Percentiles rank a stretch among this genome's conserved stretches.
phyloP scores from a whole-genome alignment of 176 grass and related monocot genomes.

The Calamus simplicifolius region DNA sequence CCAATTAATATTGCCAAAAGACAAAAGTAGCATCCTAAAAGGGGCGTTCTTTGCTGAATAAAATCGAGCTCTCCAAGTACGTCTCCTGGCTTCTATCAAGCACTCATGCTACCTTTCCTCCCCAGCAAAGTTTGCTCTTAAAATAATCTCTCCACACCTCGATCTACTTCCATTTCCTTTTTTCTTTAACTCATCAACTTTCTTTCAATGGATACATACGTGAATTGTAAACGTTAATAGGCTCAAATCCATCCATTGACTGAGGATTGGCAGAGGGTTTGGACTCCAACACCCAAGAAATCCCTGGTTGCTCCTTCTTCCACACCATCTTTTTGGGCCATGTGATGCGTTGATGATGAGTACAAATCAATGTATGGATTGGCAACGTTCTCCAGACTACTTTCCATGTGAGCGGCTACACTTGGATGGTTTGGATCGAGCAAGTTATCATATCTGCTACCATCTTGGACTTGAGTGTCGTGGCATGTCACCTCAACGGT shows the following conservation, averaged over 20 bases:
- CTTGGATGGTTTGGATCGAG: not conserved
- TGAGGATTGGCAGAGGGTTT: not conserved
- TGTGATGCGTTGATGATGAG: no score
- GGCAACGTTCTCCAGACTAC: no score
- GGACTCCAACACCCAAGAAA: conserved; percentile 9
- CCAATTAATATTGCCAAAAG: not conserved
- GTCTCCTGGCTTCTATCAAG: no score
- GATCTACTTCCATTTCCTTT: no score
- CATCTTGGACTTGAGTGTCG: not conserved
- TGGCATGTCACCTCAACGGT: not conserved
- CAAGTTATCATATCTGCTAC: not conserved
- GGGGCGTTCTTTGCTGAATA: not conserved
- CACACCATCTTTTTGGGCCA: not conserved
- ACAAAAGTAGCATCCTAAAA: not conserved
- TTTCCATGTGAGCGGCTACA: no score
- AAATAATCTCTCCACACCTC: no score
- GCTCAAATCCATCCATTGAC: conserved; percentile 4
- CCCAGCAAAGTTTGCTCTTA: no score
- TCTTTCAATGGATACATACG: no score
- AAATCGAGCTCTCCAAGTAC: no score
- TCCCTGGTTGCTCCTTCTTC: conserved; percentile 8
- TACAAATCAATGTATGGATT: not conserved
- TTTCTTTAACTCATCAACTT: no score
- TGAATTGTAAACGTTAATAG: no score
- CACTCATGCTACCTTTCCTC: no score